A percentile compares a stretch with the other conserved stretches of the same genome.
Evolutionary conservation across 2,329 filamentous ascomycete genomes (phyloP).

Genomic region (Fusarium torulosum): DNA sequence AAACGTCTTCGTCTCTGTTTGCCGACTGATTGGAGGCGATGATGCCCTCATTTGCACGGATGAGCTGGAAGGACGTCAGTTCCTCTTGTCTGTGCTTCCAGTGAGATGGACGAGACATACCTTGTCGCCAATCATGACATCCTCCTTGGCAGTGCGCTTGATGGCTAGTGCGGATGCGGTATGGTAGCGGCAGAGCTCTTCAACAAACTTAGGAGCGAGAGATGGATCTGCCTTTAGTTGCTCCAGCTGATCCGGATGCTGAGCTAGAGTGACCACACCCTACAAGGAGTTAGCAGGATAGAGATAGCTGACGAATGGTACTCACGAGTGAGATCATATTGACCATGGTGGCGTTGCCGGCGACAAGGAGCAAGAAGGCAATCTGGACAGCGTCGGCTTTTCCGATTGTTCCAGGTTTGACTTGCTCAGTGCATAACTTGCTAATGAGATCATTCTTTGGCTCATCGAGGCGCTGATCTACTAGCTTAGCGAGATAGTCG

Average conservation of each 20-base stretch:
- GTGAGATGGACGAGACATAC: constrained; percentile 24
- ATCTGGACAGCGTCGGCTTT: constrained; percentile 61
- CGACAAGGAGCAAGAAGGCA: constrained; percentile 63
- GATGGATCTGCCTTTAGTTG: constrained; percentile 57
- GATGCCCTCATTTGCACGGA: constrained; percentile 60
- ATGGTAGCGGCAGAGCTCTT: constrained; percentile 63
- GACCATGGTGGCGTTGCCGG: constrained; percentile 65
- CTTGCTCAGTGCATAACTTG: constrained; percentile 58
- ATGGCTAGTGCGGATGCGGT: constrained; percentile 62
- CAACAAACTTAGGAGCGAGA: constrained; percentile 57
- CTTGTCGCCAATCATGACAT: constrained; percentile 59
- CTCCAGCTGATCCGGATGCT: constrained; percentile 58
- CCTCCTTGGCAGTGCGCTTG: constrained; percentile 61
- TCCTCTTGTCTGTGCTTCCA: not conserved
- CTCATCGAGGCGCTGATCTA: constrained; percentile 55
- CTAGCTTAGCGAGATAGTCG: constrained; percentile 58
- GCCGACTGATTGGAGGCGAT: constrained; percentile 62
- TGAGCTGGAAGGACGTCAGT: constrained; percentile 42
- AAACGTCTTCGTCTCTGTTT: constrained; percentile 61
- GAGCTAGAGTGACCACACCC: constrained; percentile 60
- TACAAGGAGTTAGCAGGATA: constrained; percentile 6
- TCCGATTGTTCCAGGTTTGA: constrained; percentile 55
- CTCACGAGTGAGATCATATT: constrained; percentile 63
- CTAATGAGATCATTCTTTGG: constrained; percentile 62
- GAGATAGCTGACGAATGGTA: rapidly evolving